phyloP scores from a whole-genome alignment of 768 basidiomycete species.

The Chalciporus piperatus region DNA sequence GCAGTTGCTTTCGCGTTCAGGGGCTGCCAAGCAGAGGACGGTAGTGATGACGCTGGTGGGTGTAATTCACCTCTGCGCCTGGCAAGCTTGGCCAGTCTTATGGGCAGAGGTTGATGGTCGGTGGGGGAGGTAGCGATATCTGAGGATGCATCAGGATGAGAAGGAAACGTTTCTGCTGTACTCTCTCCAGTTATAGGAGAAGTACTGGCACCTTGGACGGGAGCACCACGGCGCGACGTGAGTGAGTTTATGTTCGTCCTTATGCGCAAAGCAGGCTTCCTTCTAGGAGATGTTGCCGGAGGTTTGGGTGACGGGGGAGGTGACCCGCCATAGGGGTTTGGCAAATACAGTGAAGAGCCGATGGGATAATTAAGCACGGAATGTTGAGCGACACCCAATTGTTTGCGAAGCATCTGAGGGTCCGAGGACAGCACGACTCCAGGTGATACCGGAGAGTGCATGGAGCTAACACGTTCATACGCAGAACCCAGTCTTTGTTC shows the following conservation, averaged over 20 bases:
- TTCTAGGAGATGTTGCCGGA: background rate
- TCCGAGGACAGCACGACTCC: slow-evolving; percentile 19
- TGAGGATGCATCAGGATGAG: background rate
- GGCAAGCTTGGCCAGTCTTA: slow-evolving; percentile 4
- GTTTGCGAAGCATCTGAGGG: slow-evolving; percentile 25
- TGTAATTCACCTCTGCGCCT: slow-evolving; percentile 6
- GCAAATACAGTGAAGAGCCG: slow-evolving; percentile 17
- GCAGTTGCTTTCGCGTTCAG: slow-evolving; percentile 3
- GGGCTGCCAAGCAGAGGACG: background rate
- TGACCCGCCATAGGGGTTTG: slow-evolving; percentile 21
- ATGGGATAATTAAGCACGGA: slow-evolving; percentile 25
- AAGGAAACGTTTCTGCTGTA: too few species aligned
- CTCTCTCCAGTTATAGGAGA: background rate
- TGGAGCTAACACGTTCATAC: slow-evolving; percentile 22
- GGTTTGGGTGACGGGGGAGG: background rate
- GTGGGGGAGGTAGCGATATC: background rate
- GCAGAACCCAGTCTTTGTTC: slow-evolving; percentile 20
- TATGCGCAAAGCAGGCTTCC: slow-evolving; percentile 1
- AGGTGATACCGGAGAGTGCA: slow-evolving; percentile 16
- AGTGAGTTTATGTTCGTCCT: slow-evolving; percentile 3
- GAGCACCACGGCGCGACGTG: background rate
- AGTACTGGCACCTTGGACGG: background rate
- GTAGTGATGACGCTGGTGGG: background rate
- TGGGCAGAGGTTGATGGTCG: background rate
- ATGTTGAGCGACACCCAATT: slow-evolving; percentile 31